These are phyloP conservation scores for Russula sp. DNA, from an alignment of 768 basidiomycete genomes.

Conservation along the genomic window DNA sequence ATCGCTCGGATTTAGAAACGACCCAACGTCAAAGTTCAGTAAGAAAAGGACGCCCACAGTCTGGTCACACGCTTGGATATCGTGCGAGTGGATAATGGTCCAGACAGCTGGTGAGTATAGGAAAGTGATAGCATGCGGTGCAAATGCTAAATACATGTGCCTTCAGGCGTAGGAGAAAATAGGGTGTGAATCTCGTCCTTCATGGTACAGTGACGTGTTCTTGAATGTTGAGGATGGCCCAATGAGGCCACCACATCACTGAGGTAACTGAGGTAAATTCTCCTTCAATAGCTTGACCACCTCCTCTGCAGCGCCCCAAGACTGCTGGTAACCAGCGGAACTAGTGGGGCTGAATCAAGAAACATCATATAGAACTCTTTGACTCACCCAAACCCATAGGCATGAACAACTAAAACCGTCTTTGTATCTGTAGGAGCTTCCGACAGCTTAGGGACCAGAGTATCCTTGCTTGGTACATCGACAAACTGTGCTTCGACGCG, in stretches of 20 bases:
- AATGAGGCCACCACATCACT: not conserved
- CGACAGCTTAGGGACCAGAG: constrained; percentile 21
- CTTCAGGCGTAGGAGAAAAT: not conserved
- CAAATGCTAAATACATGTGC: not conserved
- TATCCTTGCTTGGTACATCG: constrained; percentile 29
- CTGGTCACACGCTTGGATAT: no score
- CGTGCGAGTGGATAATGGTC: no score
- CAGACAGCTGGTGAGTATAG: no score
- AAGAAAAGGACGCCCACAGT: no score
- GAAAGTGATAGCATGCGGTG: not conserved
- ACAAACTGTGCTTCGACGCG: constrained; percentile 45
- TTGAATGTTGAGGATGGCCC: not conserved
- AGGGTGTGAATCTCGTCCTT: not conserved
- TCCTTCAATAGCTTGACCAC: constrained; percentile 20
- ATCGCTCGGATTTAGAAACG: no score
- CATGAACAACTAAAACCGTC: constrained; percentile 40
- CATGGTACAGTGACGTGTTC: not conserved
- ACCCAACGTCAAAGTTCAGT: no score
- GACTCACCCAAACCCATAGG: constrained; percentile 52
- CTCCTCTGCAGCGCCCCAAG: constrained; percentile 28
- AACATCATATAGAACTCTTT: constrained; percentile 18
- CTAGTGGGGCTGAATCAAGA: constrained; percentile 11
- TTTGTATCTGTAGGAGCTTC: constrained; percentile 21
- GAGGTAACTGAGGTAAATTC: constrained; percentile 11
- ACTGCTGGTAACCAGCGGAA: constrained; percentile 27